Percentiles rank a stretch among this genome's conserved stretches.
phyloP scores from a whole-genome alignment of 805 yeast genomes.

The Clavispora santaluciae region DNA sequence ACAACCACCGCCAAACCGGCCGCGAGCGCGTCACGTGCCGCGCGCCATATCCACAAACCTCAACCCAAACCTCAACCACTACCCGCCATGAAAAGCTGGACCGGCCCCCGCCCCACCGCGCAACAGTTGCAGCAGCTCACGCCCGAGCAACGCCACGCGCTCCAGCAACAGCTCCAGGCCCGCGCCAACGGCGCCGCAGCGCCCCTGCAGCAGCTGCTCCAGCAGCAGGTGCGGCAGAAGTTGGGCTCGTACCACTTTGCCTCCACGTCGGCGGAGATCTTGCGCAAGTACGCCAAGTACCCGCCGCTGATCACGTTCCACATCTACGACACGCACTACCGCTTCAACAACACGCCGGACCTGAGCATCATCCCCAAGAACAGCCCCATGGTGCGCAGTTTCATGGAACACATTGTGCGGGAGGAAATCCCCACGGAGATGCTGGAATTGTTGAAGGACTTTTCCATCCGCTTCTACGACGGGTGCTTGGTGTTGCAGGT shows the following conservation, averaged over 20 bases:
- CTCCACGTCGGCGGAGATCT: constrained; percentile 65
- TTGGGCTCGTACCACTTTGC: constrained; percentile 49
- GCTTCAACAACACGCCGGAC: constrained; percentile 84
- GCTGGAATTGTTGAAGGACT: constrained; percentile 84
- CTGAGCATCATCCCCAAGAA: constrained; percentile 72
- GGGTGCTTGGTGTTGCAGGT: constrained; percentile 85
- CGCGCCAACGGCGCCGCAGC: constrained; percentile 1
- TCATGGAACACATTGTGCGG: constrained; percentile 69
- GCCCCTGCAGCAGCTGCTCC: constrained; percentile 19
- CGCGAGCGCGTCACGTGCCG: constrained; percentile 1
- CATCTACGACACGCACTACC: constrained; percentile 84
- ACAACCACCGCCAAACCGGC: too few species aligned
- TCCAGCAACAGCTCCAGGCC: constrained; percentile 6
- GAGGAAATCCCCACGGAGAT: constrained; percentile 87
- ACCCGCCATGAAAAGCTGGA: constrained; percentile 1
- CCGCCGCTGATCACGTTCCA: constrained; percentile 86
- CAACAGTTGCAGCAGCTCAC: constrained; percentile 1
- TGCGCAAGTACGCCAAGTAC: constrained; percentile 69
- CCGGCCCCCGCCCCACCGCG: constrained; percentile 1
- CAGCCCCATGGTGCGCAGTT: constrained; percentile 73
- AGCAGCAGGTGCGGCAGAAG: constrained; percentile 19
- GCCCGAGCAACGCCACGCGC: constrained; percentile 3
- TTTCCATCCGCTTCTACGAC: constrained; percentile 78
- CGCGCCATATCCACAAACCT: background rate
- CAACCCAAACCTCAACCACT: background rate